Evolutionary conservation across 345 rosid genomes (phyloP), one percentile per base, ranked within the genome.

Genomic region (Pseudoturritis turrita): DNA sequence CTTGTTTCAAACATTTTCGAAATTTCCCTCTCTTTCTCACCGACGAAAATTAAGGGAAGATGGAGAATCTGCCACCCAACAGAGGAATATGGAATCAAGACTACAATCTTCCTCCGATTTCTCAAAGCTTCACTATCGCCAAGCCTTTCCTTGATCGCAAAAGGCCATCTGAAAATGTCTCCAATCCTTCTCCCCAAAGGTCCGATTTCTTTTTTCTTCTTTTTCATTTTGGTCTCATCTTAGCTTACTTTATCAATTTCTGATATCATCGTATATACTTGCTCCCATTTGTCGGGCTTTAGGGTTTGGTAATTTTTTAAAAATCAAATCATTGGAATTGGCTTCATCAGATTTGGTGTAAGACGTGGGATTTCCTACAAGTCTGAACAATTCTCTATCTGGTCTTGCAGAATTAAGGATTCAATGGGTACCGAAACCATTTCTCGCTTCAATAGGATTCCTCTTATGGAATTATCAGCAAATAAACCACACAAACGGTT

Each of bases 91-190:
- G 57, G 79, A 62, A 68, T 45, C 70, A 53, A 61, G 56, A 68
- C 33, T 40, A 62, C 6, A 52, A 14, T 19, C 85, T 74, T 33
- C 65, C 33, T 72, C 87, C 85, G 19, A 83, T 88, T 58, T 83
- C 93, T 59, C 86, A 81, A 10, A 85, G 81, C 62, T 92, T 90
- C 78, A 83, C 85, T 62, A 80, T 82, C 10, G 77, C 85, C 12
- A 92, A 89, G 77, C 90, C 92, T 3, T 77, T 86, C 57, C 78
- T 87, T 69, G 79, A 81, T 76, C 90, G 87, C 45, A 87, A 88
- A 77, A 87, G 98, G 61, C 80, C 78, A 41, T 80, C 75, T 17
- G 78, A 73, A 23, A n/a, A 63, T 52, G 46, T 28, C 70, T 31
- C 56, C 55, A 33, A 39, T 44, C 77, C 41, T 10, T 55, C 61